phyloP scores from a whole-genome alignment of 805 yeast species.

The Ogataea saltuana region DNA sequence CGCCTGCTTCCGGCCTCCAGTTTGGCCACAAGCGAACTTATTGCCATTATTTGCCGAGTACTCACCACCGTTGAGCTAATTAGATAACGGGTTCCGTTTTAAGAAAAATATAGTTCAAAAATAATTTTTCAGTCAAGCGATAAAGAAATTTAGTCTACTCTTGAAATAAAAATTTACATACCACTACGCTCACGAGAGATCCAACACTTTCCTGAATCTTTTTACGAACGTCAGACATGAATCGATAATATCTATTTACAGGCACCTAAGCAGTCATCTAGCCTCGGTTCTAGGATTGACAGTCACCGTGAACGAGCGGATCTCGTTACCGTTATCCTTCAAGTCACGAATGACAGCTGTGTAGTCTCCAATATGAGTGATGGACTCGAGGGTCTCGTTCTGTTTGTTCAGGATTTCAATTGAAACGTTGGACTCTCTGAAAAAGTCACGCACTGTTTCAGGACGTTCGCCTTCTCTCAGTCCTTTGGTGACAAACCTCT shows the following conservation, averaged over 20 bases:
- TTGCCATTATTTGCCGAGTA: conserved; percentile 11
- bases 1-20: conserved; percentile 11
- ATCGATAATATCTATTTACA: conserved; percentile 13
- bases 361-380: conserved; percentile 28
- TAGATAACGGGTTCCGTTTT: no score
- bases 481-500: conserved; percentile 12
- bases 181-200: no score
- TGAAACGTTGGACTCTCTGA: conserved; percentile 20
- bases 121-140: no score
- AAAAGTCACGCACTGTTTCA: conserved; percentile 23
- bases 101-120: no score
- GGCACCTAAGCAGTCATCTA: background rate
- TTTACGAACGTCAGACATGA: no score
- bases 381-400: conserved; percentile 17
- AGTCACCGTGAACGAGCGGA: conserved; percentile 19
- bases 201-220: no score
- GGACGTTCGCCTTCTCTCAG: conserved; percentile 17
- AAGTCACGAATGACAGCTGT: conserved; percentile 18
- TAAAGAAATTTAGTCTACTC: no score
- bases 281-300: conserved; percentile 27
- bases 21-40: conserved; percentile 11
- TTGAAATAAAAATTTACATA: no score
- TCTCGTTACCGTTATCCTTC: conserved; percentile 22
- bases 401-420: conserved; percentile 19
- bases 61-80: no score